Evolutionary conservation across 2,329 filamentous ascomycete genomes (phyloP).

Genomic region (Cladorrhinum sp.): DNA sequence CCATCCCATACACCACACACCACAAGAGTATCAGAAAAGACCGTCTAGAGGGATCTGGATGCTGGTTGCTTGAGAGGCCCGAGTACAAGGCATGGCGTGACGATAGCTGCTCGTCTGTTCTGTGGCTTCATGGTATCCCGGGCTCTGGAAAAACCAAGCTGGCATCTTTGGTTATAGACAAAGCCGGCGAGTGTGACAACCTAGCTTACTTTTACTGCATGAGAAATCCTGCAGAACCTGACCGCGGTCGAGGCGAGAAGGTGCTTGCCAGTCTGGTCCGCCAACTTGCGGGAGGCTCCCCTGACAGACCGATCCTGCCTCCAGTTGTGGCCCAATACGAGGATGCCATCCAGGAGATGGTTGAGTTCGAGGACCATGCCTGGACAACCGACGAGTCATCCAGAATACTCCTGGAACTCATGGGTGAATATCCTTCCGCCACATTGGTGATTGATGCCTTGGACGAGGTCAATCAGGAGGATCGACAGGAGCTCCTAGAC

Average conservation of each 20-base stretch:
- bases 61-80: not conserved
- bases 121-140: conserved; percentile 5
- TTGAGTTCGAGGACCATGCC: not conserved
- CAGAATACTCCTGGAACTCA: not conserved
- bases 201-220: conserved; percentile 2
- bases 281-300: not conserved
- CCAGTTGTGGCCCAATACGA: not conserved
- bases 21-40: not conserved
- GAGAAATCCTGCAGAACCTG: not conserved
- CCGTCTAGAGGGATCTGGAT: not conserved
- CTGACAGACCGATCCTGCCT: not conserved
- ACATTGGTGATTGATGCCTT: not conserved
- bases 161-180: not conserved
- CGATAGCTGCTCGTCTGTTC: not conserved
- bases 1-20: not conserved
- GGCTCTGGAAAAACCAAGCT: conserved; percentile 2
- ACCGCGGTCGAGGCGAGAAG: not conserved
- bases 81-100: not conserved
- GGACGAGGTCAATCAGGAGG: not conserved
- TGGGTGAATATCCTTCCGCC: not conserved
- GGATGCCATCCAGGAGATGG: not conserved
- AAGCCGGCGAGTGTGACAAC: not conserved
- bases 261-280: not conserved
- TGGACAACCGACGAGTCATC: not conserved
- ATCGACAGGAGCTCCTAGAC: not conserved